Percentiles rank a stretch among this genome's conserved stretches.
Evolutionary conservation across 2,329 filamentous ascomycete genomes (phyloP).

Genomic region (Cladophialophora exuberans): DNA sequence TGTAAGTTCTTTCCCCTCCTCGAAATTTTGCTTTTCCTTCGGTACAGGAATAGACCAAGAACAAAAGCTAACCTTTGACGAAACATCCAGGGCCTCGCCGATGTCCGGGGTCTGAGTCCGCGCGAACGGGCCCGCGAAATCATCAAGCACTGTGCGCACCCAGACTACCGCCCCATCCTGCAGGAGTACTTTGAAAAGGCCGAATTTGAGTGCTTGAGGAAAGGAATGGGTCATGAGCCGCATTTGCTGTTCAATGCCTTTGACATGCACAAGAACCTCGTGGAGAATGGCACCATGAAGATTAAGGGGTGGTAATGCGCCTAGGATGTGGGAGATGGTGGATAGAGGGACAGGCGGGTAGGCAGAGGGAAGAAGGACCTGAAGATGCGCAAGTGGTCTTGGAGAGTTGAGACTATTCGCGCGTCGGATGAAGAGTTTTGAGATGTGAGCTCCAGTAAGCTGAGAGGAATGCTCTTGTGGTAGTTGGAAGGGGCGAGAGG

Average conservation of each 20-base stretch:
- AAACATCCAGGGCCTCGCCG: constrained; percentile 69
- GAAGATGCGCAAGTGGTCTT: too few species aligned
- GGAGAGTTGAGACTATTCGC: too few species aligned
- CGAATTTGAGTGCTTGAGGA: constrained; percentile 77
- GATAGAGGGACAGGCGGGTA: constrained; percentile 11
- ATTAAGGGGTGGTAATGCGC: constrained; percentile 66
- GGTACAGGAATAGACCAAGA: too few species aligned
- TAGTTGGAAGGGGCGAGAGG: too few species aligned
- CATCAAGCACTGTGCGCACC: constrained; percentile 84
- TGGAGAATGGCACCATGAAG: constrained; percentile 89
- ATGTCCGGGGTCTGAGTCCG: constrained; percentile 79
- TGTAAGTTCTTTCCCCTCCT: constrained; percentile 15
- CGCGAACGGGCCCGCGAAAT: constrained; percentile 81
- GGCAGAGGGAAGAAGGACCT: constrained; percentile 1
- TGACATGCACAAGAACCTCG: constrained; percentile 83
- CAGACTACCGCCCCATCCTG: constrained; percentile 80
- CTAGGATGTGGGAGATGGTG: too few species aligned
- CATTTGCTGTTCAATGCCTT: constrained; percentile 85
- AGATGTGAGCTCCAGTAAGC: not conserved
- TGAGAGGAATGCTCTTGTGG: too few species aligned
- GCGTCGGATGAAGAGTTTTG: not conserved
- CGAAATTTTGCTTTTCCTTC: not conserved
- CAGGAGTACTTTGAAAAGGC: constrained; percentile 82
- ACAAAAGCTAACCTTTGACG: not conserved
- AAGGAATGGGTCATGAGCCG: constrained; percentile 89